phyloP scores from a whole-genome alignment of 139 green algal species.

The Haematococcus lacustris region DNA sequence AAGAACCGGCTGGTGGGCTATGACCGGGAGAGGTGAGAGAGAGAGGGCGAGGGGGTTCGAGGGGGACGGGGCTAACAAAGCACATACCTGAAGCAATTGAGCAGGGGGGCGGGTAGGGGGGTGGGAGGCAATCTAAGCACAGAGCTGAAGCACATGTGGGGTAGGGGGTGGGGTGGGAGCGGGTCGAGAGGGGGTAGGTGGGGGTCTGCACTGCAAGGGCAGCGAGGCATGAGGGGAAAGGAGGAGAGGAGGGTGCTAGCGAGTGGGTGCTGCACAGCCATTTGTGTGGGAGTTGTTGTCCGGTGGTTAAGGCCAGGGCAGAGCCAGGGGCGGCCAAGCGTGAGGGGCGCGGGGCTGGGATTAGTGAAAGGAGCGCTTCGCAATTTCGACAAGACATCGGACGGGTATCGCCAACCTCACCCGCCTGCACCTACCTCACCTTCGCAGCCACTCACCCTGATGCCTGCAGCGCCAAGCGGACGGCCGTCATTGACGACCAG shows the following conservation, averaged over 20 bases:
- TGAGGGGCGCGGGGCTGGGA: no score
- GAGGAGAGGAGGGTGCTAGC: no score
- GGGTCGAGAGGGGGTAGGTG: no score
- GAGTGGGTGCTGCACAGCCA: no score
- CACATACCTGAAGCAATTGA: neutral
- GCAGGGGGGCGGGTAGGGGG: neutral
- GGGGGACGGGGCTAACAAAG: neutral
- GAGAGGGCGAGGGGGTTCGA: neutral
- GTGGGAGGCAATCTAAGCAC: neutral
- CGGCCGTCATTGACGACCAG: constrained; percentile 88
- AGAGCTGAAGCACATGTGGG: neutral
- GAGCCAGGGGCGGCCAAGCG: no score
- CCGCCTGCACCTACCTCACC: neutral
- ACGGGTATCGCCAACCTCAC: neutral
- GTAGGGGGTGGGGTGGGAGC: no score
- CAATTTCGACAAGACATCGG: no score
- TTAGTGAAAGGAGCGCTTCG: no score
- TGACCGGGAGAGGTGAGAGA: constrained; percentile 51
- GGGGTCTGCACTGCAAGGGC: no score
- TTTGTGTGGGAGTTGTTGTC: no score
- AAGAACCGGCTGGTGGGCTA: constrained; percentile 66
- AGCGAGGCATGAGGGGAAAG: no score
- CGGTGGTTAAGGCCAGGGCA: no score
- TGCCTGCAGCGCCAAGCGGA: constrained; percentile 54
- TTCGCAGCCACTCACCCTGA: neutral